These are phyloP conservation scores for Protea cynaroides DNA, from an alignment of 164 flowering plant species.

Conservation along the genomic window DNA sequence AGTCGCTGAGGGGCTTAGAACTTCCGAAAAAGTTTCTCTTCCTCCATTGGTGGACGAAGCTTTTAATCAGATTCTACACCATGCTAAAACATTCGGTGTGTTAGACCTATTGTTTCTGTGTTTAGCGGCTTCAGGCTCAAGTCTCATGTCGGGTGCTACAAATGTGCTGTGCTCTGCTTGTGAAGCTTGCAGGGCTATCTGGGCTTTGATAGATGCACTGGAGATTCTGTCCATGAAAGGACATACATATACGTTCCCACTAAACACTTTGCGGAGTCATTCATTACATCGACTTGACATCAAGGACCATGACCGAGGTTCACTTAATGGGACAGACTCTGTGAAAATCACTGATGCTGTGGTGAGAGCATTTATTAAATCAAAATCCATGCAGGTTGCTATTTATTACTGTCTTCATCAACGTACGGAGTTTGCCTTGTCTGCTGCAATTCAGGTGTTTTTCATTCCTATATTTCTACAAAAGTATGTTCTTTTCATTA, in stretches of 20 bases:
- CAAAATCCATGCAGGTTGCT: constrained; percentile 77
- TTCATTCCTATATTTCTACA: not conserved
- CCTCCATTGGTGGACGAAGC: constrained; percentile 28
- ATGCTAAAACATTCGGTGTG: constrained; percentile 57
- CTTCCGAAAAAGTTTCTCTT: constrained; percentile 30
- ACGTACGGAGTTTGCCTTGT: constrained; percentile 51
- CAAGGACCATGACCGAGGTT: constrained; percentile 32
- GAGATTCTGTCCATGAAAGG: constrained; percentile 45
- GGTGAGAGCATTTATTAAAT: constrained; percentile 51
- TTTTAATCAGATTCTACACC: constrained; percentile 49
- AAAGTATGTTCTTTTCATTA: no score
- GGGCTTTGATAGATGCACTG: constrained; percentile 66
- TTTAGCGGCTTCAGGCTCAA: constrained; percentile 62
- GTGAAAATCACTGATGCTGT: constrained; percentile 49
- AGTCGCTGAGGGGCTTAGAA: constrained; percentile 48
- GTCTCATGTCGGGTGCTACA: constrained; percentile 72
- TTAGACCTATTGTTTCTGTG: constrained; percentile 54
- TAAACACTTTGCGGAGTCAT: constrained; percentile 38
- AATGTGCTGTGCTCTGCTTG: constrained; percentile 69
- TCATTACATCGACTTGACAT: constrained; percentile 41
- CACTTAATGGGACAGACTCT: constrained; percentile 39
- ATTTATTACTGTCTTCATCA: constrained; percentile 69
- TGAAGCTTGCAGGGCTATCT: constrained; percentile 82
- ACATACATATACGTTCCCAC: constrained; percentile 49
- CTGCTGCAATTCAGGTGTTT: constrained; percentile 66